Base-by-base conservation (phyloP, 2,329 filamentous ascomycete species). In the Ilyonectria mors-panacis region DNA sequence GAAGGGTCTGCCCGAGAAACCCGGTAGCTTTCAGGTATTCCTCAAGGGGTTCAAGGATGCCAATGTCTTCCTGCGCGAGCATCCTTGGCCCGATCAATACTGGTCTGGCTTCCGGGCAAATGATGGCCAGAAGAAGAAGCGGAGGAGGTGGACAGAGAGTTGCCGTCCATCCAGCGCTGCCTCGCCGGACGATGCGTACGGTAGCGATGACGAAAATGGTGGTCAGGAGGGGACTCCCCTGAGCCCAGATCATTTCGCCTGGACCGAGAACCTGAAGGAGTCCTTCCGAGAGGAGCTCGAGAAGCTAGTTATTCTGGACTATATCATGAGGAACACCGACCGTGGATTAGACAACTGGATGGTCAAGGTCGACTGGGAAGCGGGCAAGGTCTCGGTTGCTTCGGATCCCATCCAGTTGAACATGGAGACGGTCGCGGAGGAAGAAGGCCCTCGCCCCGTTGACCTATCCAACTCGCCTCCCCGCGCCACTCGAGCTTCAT, bases 291-390 rank as follows among this genome's bases (percentile, higher is more conserved):
- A 99, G 80, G 93, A 98, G 82, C 86, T 99, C 54, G 96, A 99
- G 82, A 98, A 98, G 81, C 86, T 99, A 8, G 97, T 99, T 23
- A 97, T 99, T 76, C 82, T 99, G 71, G 96, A 99, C 81, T 99
- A 99, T 79, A 97, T 99, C 70, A 99, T 99, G 96, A 90, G 96
- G 65, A 99, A 99, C 78, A 99, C 96, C 2, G 96, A 99, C 79
- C 89, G 96, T 81, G 96, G 96, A 2, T 85, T 98, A 63, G 96
- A 99, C 79, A 99, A 99, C 76, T 99, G 96, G 96, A 99, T 99
- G 96, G 94, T 99, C 78, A 96, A 94, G 80, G 93, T 99, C 35
- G 95, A 99, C 80, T 94, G 91, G 87, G 89, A 94, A 73, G 91
- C 88, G 3, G 90, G 96, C 76, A 89, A 92, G 75, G 95, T 96